A percentile compares a stretch with the other conserved stretches of the same genome.
Evolutionary conservation across 805 yeast species (phyloP).

Genomic region (Ogataea paraovalis): DNA sequence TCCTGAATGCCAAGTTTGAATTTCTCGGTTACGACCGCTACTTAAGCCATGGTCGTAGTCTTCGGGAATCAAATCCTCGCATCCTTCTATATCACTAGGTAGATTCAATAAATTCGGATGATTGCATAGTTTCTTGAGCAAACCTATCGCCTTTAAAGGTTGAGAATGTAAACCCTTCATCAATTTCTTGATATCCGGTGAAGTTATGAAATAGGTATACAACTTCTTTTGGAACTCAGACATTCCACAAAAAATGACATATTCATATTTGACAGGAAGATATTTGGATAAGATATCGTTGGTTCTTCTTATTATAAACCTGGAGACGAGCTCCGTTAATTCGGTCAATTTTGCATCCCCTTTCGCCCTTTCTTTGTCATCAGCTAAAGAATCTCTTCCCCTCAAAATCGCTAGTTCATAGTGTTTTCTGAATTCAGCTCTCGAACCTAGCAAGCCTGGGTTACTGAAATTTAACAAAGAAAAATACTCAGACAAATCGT

Average conservation of each 20-base stretch:
- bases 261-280: constrained; percentile 93
- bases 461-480: constrained; percentile 88
- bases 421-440: constrained; percentile 77
- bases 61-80: constrained; percentile 62
- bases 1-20: constrained; percentile 81
- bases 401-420: constrained; percentile 75
- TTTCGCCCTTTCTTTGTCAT: constrained; percentile 65
- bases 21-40: constrained; percentile 59
- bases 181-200: constrained; percentile 69
- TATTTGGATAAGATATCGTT: constrained; percentile 93
- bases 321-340: constrained; percentile 72
- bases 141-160: constrained; percentile 84
- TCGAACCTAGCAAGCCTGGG: constrained; percentile 86
- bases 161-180: constrained; percentile 70
- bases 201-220: constrained; percentile 70
- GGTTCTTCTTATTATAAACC: constrained; percentile 89
- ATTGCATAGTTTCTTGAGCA: constrained; percentile 85
- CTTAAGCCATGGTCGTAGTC: constrained; percentile 54
- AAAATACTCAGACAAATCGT: constrained; percentile 90
- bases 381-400: constrained; percentile 88
- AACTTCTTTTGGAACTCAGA: constrained; percentile 71
- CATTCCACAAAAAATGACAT: constrained; percentile 87
- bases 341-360: constrained; percentile 71
- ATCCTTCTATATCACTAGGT: constrained; percentile 74
- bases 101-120: constrained; percentile 85